Base-by-base conservation (phyloP, 192 early-diverging fungal genomes). In the Coemansia javaensis region DNA sequence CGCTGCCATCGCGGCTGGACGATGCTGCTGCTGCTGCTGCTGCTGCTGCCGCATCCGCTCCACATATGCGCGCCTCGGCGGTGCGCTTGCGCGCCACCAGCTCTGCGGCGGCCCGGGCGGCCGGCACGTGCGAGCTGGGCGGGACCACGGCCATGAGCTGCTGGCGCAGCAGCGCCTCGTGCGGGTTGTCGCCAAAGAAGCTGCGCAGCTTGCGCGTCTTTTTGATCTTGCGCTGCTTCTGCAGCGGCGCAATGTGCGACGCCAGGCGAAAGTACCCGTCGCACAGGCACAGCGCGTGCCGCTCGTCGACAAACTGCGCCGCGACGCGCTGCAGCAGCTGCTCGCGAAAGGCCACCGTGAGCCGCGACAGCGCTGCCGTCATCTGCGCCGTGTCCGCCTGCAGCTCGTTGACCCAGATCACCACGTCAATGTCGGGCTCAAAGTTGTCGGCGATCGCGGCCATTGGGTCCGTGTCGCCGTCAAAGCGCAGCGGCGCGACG, bases 151-250 rank as follows among this genome's bases (percentile, higher is more conserved):
- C 63, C 54, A 74, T 62, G 27, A 63, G 50, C 57, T 77, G 85
- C 63, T 63, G 59, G 24, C 68, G 59, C 56, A 86, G 46, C 23
- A 77, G 65, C 22, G 82, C 80, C 27, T 65, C 66, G 12, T 79
- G 61, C 16, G 79, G 81, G 18, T 81, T 64, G 37, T 78, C 64
- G 22, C 85, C 85, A 74, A 87, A 87, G 66, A 87, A 87, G 38
- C 79, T 82, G 53, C 70, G 63, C 30, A 87, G 66, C 51, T 82
- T 82, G 44, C 81, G 82, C 18, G 81, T 79, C 67, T 83, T 83
- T 32, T 66, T 61, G 20, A 84, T 78, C 27, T 67, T 62, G 25
- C 65, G 50, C 63, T 85, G 81, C 63, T 83, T 83, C 22, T 77
- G 58, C 22, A 74, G 44, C 44, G 77, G 81, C 18, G 44, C 52